Percentiles rank a stretch among this genome's conserved stretches.
Evolutionary conservation across 306 rosid species (phyloP).

Genomic region (Acacia crassicarpa): DNA sequence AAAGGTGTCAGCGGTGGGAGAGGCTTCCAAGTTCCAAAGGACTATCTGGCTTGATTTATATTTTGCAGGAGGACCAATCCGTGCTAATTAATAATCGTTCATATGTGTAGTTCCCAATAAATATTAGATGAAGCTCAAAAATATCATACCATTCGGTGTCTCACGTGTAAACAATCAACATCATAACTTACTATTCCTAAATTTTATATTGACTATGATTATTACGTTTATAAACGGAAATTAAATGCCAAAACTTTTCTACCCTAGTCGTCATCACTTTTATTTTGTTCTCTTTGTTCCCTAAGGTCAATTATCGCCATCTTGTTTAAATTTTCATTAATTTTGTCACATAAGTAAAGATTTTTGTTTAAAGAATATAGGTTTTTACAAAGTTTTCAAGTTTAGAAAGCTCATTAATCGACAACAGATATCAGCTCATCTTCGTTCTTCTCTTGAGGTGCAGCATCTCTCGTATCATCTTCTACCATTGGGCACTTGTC

Average conservation of each 20-base stretch:
- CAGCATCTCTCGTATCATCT: constrained; percentile 39
- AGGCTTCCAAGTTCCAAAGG: no score
- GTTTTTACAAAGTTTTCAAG: constrained; percentile 16
- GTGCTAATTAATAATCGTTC: no score
- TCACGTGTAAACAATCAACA: not conserved
- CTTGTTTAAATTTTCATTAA: not conserved
- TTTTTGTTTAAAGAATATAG: not conserved
- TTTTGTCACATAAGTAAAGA: not conserved
- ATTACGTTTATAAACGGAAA: no score
- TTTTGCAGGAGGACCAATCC: no score
- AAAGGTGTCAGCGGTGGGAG: no score
- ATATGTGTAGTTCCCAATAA: no score
- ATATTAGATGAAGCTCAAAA: no score
- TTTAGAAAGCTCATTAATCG: constrained; percentile 16
- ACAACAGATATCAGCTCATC: constrained; percentile 39
- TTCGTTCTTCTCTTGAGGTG: constrained; percentile 21
- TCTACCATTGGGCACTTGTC: constrained; percentile 35
- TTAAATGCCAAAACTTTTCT: not conserved
- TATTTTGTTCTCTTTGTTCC: no score
- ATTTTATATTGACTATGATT: not conserved
- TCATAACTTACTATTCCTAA: not conserved
- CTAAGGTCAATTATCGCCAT: not conserved
- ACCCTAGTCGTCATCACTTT: not conserved
- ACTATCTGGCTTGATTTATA: no score
- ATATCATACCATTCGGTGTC: no score